These are phyloP conservation scores for Angomonas desouzai DNA, from an alignment of 208 protist genomes.

Conservation along the genomic window DNA sequence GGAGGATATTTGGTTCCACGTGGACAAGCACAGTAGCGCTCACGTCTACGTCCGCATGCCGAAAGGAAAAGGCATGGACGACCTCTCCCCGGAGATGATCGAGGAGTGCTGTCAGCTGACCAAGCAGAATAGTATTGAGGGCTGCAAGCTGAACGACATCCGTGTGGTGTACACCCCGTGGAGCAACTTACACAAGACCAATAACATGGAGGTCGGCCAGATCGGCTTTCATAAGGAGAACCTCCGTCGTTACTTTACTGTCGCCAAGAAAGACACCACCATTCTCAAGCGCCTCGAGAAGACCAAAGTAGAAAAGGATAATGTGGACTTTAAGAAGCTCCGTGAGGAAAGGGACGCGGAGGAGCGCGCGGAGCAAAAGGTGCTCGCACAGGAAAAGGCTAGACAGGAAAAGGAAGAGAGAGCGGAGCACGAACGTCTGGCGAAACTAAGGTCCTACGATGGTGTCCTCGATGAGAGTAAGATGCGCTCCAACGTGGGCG, in stretches of 20 bases:
- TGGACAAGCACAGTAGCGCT: conserved; percentile 95
- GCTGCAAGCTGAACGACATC: conserved; percentile 91
- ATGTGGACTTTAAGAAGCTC: conserved; percentile 77
- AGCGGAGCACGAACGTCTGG: conserved; percentile 70
- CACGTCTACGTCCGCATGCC: conserved; percentile 97
- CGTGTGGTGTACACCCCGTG: conserved; percentile 96
- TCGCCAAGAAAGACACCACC: conserved; percentile 79
- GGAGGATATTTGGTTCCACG: conserved; percentile 99
- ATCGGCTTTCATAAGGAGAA: conserved; percentile 92
- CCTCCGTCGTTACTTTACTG: conserved; percentile 66
- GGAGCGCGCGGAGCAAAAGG: conserved; percentile 45
- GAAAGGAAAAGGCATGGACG: conserved; percentile 87
- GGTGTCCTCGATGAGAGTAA: conserved; percentile 74
- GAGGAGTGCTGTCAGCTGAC: conserved; percentile 96
- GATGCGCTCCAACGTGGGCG: conserved; percentile 80
- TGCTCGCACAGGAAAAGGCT: conserved; percentile 33
- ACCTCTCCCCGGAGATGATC: conserved; percentile 91
- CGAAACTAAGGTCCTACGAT: conserved; percentile 78
- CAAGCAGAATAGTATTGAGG: conserved; percentile 97
- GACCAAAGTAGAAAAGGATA: conserved; percentile 89
- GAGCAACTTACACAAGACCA: conserved; percentile 97
- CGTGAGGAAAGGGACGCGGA: conserved; percentile 76
- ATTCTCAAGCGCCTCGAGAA: conserved; percentile 93
- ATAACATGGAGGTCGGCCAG: conserved; percentile 95
- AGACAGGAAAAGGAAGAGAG: conserved; percentile 61